Percentiles rank a stretch among this genome's conserved stretches.
Conservation (phyloP, 78 protist genomes). For the Dictyostelium firmibasis region DNA sequence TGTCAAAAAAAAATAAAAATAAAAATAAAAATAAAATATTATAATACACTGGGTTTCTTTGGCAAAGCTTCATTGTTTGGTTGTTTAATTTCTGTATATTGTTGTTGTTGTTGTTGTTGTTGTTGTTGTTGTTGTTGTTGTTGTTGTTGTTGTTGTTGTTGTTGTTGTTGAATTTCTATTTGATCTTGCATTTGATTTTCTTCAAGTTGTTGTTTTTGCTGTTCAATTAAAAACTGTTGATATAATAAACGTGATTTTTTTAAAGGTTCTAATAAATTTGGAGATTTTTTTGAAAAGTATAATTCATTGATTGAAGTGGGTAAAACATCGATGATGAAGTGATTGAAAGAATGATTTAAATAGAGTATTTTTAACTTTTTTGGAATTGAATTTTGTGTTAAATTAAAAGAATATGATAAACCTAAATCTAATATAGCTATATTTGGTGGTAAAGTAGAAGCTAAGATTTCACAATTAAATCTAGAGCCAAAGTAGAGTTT, state of each 20-base stretch:
- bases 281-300: background rate
- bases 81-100: background rate
- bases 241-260: background rate
- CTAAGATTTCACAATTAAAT: background rate
- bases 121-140: background rate
- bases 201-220: background rate
- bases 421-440: background rate
- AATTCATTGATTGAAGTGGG: background rate
- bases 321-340: background rate
- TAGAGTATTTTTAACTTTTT: background rate
- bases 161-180: background rate
- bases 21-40: too few species aligned
- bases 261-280: background rate
- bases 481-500: background rate
- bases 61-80: background rate
- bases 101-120: background rate
- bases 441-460: background rate
- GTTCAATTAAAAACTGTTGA: background rate
- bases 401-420: background rate
- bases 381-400: background rate
- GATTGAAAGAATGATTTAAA: background rate
- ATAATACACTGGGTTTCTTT: background rate
- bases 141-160: background rate
- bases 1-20: too few species aligned
- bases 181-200: too few species aligned